phyloP scores from a whole-genome alignment of 2,329 filamentous ascomycete species.

The Rhynchosporium agropyri region DNA sequence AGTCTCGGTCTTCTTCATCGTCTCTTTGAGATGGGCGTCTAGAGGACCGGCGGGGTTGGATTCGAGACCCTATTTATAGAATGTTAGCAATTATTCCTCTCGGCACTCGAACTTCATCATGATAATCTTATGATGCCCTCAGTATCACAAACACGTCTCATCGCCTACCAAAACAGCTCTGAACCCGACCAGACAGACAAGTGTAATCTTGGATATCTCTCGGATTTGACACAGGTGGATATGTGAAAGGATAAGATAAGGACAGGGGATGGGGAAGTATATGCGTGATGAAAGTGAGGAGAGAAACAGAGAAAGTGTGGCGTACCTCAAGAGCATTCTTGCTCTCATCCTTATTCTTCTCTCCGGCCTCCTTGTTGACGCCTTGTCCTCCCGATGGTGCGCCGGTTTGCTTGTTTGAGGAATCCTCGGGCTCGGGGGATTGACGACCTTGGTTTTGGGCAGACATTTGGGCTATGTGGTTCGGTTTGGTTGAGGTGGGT shows the following conservation, averaged over 20 bases:
- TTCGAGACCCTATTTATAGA: slow-evolving; percentile 49
- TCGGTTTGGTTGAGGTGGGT: background rate
- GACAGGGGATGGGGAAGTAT: background rate
- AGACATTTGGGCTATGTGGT: slow-evolving; percentile 33
- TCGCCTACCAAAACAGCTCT: too few species aligned
- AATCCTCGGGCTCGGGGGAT: slow-evolving; percentile 74
- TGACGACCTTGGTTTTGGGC: slow-evolving; percentile 69
- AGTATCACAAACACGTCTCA: too few species aligned
- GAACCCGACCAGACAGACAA: too few species aligned
- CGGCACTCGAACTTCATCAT: background rate
- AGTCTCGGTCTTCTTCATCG: slow-evolving; percentile 42
- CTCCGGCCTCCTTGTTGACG: slow-evolving; percentile 52
- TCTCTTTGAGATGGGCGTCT: slow-evolving; percentile 62
- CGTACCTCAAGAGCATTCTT: slow-evolving; percentile 55
- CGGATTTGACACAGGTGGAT: too few species aligned
- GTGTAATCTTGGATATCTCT: too few species aligned
- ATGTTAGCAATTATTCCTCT: background rate
- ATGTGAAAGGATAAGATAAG: too few species aligned
- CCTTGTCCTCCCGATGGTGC: slow-evolving; percentile 57
- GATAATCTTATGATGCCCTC: background rate
- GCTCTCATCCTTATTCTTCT: slow-evolving; percentile 52
- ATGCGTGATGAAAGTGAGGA: background rate
- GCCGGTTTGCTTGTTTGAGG: slow-evolving; percentile 63
- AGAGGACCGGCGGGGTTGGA: slow-evolving; percentile 70
- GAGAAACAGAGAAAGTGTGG: background rate